These are phyloP conservation scores for Ogataea thermomethanolica DNA, from an alignment of 805 yeast genomes.

Conservation along the genomic window DNA sequence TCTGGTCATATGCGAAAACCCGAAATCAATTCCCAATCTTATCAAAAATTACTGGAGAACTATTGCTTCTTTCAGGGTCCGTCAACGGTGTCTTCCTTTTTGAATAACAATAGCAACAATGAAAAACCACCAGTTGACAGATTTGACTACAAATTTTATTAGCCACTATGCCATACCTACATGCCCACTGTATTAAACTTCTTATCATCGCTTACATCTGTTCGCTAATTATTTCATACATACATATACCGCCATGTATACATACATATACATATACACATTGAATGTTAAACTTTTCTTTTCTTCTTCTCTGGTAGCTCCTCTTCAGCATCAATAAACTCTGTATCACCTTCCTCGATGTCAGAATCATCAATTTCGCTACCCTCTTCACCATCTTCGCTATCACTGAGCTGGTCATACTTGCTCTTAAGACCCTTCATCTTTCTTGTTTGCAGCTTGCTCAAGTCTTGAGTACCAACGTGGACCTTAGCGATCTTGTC, in stretches of 20 bases:
- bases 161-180: background rate
- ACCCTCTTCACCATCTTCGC: conserved; percentile 49
- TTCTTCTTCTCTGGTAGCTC: conserved; percentile 24
- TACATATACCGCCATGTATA: background rate
- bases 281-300: conserved; percentile 20
- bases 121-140: conserved; percentile 14
- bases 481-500: conserved; percentile 96
- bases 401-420: conserved; percentile 66
- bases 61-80: conserved; percentile 56
- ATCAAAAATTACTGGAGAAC: conserved; percentile 53
- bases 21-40: conserved; percentile 46
- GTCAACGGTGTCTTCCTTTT: conserved; percentile 31
- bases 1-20: conserved; percentile 25
- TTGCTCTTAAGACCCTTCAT: conserved; percentile 94
- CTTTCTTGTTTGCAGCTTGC: conserved; percentile 90
- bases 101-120: conserved; percentile 19
- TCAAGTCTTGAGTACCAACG: conserved; percentile 91
- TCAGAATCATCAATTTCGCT: conserved; percentile 12
- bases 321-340: conserved; percentile 28
- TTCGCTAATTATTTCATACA: conserved; percentile 9
- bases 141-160: conserved; percentile 26
- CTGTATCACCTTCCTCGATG: conserved; percentile 21
- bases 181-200: conserved; percentile 2
- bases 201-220: conserved; percentile 6
- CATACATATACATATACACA: background rate